These are phyloP conservation scores for Umbelopsis vinacea DNA, from an alignment of 192 early-diverging fungal species.

Conservation along the genomic window DNA sequence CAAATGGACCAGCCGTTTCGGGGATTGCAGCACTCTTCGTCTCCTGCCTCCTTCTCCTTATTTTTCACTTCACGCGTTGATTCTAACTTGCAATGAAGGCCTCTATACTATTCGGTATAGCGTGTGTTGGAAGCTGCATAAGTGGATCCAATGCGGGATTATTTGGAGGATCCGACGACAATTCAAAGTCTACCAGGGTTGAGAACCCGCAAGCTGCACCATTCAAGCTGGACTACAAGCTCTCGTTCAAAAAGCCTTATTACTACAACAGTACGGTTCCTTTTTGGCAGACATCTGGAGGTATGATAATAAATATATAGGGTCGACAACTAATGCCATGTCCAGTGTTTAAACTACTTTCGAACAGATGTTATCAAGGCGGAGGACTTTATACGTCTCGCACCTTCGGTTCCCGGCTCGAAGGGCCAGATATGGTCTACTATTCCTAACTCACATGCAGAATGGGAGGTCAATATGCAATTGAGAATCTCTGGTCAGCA, in stretches of 20 bases:
- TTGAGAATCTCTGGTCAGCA: slow-evolving; percentile 63
- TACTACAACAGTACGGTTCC: slow-evolving; percentile 52
- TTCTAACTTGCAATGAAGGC: slow-evolving; percentile 6
- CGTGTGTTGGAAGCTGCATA: background rate
- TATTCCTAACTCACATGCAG: slow-evolving; percentile 60
- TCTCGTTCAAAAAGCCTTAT: slow-evolving; percentile 63
- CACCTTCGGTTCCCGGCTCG: slow-evolving; percentile 60
- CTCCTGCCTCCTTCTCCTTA: background rate
- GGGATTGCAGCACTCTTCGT: background rate
- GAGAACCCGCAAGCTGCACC: slow-evolving; percentile 21
- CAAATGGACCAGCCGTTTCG: background rate
- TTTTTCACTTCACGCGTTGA: slow-evolving; percentile 1
- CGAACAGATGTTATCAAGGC: slow-evolving; percentile 33
- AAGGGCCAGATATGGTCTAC: slow-evolving; percentile 66
- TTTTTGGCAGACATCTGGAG: slow-evolving; percentile 53
- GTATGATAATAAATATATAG: slow-evolving; percentile 33
- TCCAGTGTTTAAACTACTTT: too few species aligned
- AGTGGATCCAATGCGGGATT: background rate
- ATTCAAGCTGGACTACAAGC: slow-evolving; percentile 61
- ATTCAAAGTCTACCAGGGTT: background rate
- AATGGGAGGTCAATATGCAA: slow-evolving; percentile 74
- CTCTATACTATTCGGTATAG: background rate
- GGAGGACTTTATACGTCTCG: slow-evolving; percentile 59
- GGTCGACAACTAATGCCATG: too few species aligned
- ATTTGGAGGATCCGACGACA: background rate